phyloP scores from a whole-genome alignment of 108 stramenopile species.

The Bacterosira constricta region DNA sequence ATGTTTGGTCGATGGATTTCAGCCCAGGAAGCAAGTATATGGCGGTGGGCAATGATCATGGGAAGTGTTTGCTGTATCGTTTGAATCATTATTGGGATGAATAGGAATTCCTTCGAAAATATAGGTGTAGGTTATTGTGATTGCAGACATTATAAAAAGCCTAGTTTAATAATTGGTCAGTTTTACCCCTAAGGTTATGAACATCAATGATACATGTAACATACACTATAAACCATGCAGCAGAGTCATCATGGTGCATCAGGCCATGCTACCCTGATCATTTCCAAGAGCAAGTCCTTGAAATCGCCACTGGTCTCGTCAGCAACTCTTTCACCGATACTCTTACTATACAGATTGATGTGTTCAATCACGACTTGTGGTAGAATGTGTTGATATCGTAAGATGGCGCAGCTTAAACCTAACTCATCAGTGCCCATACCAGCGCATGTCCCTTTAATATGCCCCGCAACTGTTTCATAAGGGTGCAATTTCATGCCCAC shows the following conservation, averaged over 20 bases:
- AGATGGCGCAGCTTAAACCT: slow-evolving; percentile 55
- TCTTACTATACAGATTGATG: slow-evolving; percentile 63
- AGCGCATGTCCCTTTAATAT: slow-evolving; percentile 67
- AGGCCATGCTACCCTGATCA: slow-evolving; percentile 66
- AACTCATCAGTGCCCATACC: slow-evolving; percentile 75
- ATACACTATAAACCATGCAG: too few relatives aligned
- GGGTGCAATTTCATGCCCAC: slow-evolving; percentile 70
- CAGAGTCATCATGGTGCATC: slow-evolving; percentile 16
- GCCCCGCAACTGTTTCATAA: slow-evolving; percentile 57
- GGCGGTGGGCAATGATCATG: slow-evolving; percentile 96
- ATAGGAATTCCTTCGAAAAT: too few relatives aligned
- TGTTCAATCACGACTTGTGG: slow-evolving; percentile 56
- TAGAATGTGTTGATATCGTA: slow-evolving; percentile 65
- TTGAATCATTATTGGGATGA: slow-evolving; percentile 72
- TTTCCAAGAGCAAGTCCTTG: slow-evolving; percentile 53
- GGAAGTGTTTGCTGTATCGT: slow-evolving; percentile 91
- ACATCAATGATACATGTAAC: too few relatives aligned
- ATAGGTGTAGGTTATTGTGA: too few relatives aligned
- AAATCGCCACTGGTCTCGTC: slow-evolving; percentile 58
- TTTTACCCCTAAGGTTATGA: too few relatives aligned
- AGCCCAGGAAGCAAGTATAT: slow-evolving; percentile 88
- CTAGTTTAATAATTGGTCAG: too few relatives aligned
- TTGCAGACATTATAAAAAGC: too few relatives aligned
- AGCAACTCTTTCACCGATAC: slow-evolving; percentile 61
- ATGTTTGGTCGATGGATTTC: slow-evolving; percentile 93